Evolutionary conservation across 192 early-diverging fungal genomes (phyloP).

Genomic region (Haplosporangium gracile): DNA sequence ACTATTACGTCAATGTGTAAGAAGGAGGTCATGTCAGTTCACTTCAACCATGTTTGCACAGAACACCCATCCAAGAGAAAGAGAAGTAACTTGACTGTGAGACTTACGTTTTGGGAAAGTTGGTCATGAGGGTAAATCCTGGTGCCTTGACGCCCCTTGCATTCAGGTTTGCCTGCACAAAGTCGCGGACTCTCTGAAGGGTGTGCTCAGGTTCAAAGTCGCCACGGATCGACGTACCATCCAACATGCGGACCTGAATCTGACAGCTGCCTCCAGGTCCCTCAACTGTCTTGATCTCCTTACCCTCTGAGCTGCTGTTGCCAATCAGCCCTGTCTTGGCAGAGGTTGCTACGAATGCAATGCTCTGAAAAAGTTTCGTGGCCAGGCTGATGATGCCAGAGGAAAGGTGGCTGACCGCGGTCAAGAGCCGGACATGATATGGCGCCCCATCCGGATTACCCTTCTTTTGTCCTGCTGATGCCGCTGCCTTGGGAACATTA

Average conservation of each 20-base stretch:
- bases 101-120: slow-evolving; percentile 42
- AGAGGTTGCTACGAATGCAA: slow-evolving; percentile 18
- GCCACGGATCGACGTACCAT: slow-evolving; percentile 41
- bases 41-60: background rate
- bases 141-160: slow-evolving; percentile 40
- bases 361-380: slow-evolving; percentile 8
- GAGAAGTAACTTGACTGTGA: background rate
- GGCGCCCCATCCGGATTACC: slow-evolving; percentile 19
- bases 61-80: background rate
- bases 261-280: slow-evolving; percentile 48
- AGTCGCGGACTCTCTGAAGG: slow-evolving; percentile 30
- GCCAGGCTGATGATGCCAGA: slow-evolving; percentile 32
- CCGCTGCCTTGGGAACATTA: background rate
- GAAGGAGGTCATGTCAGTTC: background rate
- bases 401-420: slow-evolving; percentile 35
- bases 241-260: slow-evolving; percentile 44
- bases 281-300: slow-evolving; percentile 29
- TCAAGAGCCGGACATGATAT: slow-evolving; percentile 39
- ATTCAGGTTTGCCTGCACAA: slow-evolving; percentile 44
- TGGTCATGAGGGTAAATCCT: slow-evolving; percentile 43
- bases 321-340: slow-evolving; percentile 49
- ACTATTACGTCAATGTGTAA: slow-evolving; percentile 5
- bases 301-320: background rate
- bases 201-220: slow-evolving; percentile 46
- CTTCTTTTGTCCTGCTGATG: background rate